Base-by-base conservation (phyloP, 352 stramenopile species). In the Lagenidium sp. region DNA sequence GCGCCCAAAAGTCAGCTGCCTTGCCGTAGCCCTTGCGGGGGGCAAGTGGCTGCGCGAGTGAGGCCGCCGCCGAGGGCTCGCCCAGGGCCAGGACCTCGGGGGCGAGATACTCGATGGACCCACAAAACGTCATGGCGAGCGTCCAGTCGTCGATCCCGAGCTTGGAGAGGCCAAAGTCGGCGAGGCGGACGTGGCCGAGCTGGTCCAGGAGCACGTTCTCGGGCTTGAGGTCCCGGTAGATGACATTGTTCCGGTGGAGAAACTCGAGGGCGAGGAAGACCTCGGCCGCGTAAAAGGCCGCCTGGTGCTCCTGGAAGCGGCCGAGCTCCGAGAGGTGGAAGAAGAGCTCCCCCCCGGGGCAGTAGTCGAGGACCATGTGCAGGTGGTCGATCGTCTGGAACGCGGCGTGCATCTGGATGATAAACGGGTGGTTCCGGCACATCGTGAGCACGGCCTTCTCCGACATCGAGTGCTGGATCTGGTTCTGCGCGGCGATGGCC, bases 151-250 rank as follows among this genome's bases (percentile, higher is more conserved):
- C 65, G 21, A 85, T 44, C 0, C 70, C 72, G 44, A 66, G 55
- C 41, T 93, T 94, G 16, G 77, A 82, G 1, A 97, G 62, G 2
- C 89, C 89, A 56, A 97, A 97, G 50, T 97, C 89, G 6, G 78
- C 84, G 18, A 97, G 60, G 2, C 80, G 81, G 5, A 96, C 57
- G 50, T 96, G 76, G 1, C 90, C 90, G 19, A 94, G 55, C 28
- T 80, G 55, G 50, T 94, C 69, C 12, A 97, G 61, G 19, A 97
- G 55, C 23, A 97, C 71, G 47, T 97, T 97, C 50, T 96, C 83
- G 1, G 85, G 85, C 43, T 97, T 96, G 21, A 97, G 62, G 44
- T 96, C 85, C 8, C 85, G 74, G 44, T 95, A 94, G 29, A 95
- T 79, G 45, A 93, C 79, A 32, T 74, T 65, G 44, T 85, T 60